Evolutionary conservation across 306 rosid species (phyloP).

Genomic region (Neltuma alba): DNA sequence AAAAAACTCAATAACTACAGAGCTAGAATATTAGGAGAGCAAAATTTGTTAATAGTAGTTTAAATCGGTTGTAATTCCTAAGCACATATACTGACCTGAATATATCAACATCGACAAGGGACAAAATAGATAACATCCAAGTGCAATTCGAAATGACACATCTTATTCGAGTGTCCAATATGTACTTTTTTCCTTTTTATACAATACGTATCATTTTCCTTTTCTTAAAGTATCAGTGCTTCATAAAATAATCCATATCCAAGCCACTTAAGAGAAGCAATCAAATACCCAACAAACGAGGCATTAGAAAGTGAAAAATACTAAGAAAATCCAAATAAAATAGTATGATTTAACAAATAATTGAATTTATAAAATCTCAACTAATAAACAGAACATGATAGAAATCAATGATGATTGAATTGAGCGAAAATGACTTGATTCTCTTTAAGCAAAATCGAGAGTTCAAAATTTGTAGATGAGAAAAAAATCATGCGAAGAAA

Average conservation of each 20-base stretch:
- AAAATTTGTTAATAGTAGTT: not conserved
- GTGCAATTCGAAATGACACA: not conserved
- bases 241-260: not conserved
- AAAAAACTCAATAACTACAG: constrained; percentile 11
- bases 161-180: not conserved
- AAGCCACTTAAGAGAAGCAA: not conserved
- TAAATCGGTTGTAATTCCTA: not conserved
- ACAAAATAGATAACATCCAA: not conserved
- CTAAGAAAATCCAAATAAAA: not conserved
- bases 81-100: not conserved
- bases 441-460: not conserved
- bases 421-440: not conserved
- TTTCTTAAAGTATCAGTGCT: not conserved
- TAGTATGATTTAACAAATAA: not conserved
- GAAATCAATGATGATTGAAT: not conserved
- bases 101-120: not conserved
- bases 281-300: not conserved
- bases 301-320: not conserved
- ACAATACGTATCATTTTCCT: not conserved
- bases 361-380: not conserved
- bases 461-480: not conserved
- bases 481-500: not conserved
- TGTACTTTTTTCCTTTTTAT: not conserved
- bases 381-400: not conserved
- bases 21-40: not conserved